A percentile compares a stretch with the other conserved stretches of the same genome.
These are phyloP conservation scores for Coemansia sp. DNA, from an alignment of 192 early-diverging fungal genomes.

Conservation along the genomic window DNA sequence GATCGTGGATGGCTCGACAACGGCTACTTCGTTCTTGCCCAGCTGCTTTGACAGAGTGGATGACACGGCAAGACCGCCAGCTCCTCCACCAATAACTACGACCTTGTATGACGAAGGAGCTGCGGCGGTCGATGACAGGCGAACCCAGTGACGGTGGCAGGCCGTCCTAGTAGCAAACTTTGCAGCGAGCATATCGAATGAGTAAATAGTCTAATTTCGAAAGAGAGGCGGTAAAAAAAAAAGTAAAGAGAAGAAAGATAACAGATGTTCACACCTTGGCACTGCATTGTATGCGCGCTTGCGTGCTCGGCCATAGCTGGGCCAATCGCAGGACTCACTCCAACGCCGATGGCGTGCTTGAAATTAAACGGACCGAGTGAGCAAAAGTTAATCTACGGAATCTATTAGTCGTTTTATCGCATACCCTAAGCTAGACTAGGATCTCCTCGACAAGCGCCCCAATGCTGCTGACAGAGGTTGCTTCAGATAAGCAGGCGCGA, in stretches of 20 bases:
- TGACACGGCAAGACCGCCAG: conserved; percentile 60
- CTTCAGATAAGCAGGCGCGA: conserved; percentile 17
- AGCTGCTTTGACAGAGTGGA: conserved; percentile 64
- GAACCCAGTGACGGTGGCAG: conserved; percentile 22
- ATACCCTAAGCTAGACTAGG: background rate
- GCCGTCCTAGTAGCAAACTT: conserved; percentile 22
- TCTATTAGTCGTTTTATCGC: background rate
- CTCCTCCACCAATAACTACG: conserved; percentile 56
- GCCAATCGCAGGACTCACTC: conserved; percentile 1
- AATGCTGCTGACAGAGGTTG: background rate
- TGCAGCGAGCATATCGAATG: conserved; percentile 26
- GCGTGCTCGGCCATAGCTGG: background rate
- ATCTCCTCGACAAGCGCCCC: conserved; percentile 17
- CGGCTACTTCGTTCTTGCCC: conserved; percentile 67
- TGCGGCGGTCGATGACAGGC: conserved; percentile 33
- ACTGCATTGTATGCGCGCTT: background rate
- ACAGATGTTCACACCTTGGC: background rate
- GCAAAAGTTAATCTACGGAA: background rate
- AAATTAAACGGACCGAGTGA: background rate
- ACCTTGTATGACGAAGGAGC: conserved; percentile 49
- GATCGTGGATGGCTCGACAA: conserved; percentile 67
- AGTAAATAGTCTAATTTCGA: background rate
- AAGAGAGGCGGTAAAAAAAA: background rate
- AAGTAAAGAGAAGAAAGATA: conserved; percentile 2
- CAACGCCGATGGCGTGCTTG: background rate